A percentile compares a stretch with the other conserved stretches of the same genome.
Evolutionary conservation across 2,329 filamentous ascomycete genomes (phyloP).

Genomic region (Lasiodiplodia hormozganensis): DNA sequence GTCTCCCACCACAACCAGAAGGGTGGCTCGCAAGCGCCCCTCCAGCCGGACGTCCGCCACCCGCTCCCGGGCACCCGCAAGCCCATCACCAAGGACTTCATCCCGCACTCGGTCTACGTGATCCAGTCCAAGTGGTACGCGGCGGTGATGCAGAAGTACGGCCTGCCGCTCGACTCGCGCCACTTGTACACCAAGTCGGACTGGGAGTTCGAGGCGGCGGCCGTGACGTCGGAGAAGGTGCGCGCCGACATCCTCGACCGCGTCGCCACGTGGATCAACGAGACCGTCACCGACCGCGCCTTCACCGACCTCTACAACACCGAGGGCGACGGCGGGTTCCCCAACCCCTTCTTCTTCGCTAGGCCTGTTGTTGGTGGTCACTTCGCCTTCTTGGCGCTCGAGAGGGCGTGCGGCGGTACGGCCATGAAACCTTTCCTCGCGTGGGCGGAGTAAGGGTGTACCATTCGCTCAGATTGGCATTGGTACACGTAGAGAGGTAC

Average conservation of each 20-base stretch:
- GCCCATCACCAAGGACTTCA: constrained; percentile 60
- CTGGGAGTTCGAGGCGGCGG: constrained; percentile 89
- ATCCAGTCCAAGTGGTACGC: constrained; percentile 83
- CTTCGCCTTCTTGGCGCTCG: constrained; percentile 83
- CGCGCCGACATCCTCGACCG: constrained; percentile 75
- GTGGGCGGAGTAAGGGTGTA: constrained; percentile 18
- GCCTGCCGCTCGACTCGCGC: constrained; percentile 80
- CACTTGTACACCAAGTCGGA: constrained; percentile 89
- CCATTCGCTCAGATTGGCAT: neutral
- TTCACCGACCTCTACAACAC: constrained; percentile 86
- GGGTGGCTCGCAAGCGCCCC: constrained; percentile 10
- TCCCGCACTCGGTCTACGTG: constrained; percentile 77
- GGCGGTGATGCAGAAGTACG: constrained; percentile 79
- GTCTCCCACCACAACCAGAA: constrained; percentile 32
- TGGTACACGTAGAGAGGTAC: neutral
- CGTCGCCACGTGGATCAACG: constrained; percentile 82
- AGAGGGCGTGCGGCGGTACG: constrained; percentile 73
- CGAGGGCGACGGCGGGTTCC: constrained; percentile 77
- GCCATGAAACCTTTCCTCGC: neutral
- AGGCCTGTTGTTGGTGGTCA: constrained; percentile 84
- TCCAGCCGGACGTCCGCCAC: constrained; percentile 33
- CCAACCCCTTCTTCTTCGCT: constrained; percentile 78
- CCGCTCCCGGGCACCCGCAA: constrained; percentile 38
- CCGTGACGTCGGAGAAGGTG: constrained; percentile 73
- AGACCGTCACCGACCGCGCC: constrained; percentile 76